Conservation (phyloP, 257 asterid genomes). For the Scutellaria galericulata region DNA sequence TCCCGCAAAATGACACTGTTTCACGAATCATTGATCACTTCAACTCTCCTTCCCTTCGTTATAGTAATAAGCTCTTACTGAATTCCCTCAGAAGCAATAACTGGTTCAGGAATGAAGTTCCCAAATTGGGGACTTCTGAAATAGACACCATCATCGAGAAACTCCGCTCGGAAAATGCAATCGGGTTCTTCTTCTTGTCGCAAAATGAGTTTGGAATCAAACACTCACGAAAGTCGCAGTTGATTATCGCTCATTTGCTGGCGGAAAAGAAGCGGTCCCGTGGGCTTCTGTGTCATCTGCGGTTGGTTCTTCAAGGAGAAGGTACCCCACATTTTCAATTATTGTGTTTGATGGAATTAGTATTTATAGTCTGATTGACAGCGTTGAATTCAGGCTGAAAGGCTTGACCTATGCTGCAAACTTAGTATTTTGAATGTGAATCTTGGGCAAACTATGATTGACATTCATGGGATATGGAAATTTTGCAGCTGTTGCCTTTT, state of each 20-base stretch:
- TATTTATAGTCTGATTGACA: background rate
- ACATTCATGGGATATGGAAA: background rate
- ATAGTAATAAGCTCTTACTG: conserved; percentile 34
- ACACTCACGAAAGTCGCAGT: conserved; percentile 48
- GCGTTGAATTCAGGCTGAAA: conserved; percentile 7
- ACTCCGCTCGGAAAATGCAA: conserved; percentile 53
- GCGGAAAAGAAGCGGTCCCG: conserved; percentile 58
- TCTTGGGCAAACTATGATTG: conserved; percentile 6
- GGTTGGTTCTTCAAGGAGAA: conserved; percentile 51
- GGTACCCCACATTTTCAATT: conserved; percentile 43
- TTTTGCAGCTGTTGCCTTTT: background rate
- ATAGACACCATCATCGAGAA: conserved; percentile 51
- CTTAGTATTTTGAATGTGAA: conserved; percentile 13
- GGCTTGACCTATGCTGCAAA: background rate
- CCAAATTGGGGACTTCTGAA: conserved; percentile 47
- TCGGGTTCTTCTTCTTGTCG: conserved; percentile 68
- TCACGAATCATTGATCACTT: conserved; percentile 49
- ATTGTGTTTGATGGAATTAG: conserved; percentile 8
- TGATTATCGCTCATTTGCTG: conserved; percentile 64
- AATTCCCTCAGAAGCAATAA: conserved; percentile 38
- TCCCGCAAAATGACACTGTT: conserved; percentile 41
- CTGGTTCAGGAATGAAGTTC: conserved; percentile 43
- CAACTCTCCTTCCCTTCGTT: conserved; percentile 29
- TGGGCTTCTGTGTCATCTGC: conserved; percentile 60
- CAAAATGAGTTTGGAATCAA: conserved; percentile 55